These are phyloP conservation scores for Penstemon davidsonii DNA, from an alignment of 257 asterid species.

Conservation along the genomic window DNA sequence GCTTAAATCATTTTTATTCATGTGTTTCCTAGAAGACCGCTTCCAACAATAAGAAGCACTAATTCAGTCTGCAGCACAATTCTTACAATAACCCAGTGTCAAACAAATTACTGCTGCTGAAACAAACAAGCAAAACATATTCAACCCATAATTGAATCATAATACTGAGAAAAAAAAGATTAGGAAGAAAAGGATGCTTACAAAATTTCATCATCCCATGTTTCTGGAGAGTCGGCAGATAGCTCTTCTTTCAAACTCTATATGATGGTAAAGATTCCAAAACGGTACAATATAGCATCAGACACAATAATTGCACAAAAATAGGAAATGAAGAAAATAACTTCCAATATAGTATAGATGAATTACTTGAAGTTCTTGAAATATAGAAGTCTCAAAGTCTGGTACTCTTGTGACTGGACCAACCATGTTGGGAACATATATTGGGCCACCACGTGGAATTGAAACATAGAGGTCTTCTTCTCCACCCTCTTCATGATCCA, in stretches of 20 bases:
- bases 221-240: slow-evolving; percentile 37
- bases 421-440: slow-evolving; percentile 56
- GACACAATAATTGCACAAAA: background rate
- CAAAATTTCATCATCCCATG: slow-evolving; percentile 58
- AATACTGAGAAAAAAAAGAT: background rate
- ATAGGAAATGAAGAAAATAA: background rate
- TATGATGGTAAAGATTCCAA: slow-evolving; percentile 19
- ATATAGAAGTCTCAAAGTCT: slow-evolving; percentile 53
- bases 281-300: background rate
- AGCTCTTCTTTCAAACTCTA: slow-evolving; percentile 67
- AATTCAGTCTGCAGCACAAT: background rate
- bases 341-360: background rate
- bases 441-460: slow-evolving; percentile 84
- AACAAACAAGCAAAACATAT: slow-evolving; percentile 1
- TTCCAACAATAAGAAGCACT: background rate
- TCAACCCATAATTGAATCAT: background rate
- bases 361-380: slow-evolving; percentile 62
- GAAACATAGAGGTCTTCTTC: slow-evolving; percentile 55
- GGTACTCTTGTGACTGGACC: slow-evolving; percentile 64
- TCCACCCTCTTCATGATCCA: slow-evolving; percentile 38
- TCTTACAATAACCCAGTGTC: slow-evolving; percentile 3
- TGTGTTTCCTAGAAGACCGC: background rate
- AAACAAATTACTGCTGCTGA: slow-evolving; percentile 6
- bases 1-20: slow-evolving; percentile 19
- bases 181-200: slow-evolving; percentile 38